Conservation (phyloP, 352 stramenopile genomes). For the Plasmopara muralis region DNA sequence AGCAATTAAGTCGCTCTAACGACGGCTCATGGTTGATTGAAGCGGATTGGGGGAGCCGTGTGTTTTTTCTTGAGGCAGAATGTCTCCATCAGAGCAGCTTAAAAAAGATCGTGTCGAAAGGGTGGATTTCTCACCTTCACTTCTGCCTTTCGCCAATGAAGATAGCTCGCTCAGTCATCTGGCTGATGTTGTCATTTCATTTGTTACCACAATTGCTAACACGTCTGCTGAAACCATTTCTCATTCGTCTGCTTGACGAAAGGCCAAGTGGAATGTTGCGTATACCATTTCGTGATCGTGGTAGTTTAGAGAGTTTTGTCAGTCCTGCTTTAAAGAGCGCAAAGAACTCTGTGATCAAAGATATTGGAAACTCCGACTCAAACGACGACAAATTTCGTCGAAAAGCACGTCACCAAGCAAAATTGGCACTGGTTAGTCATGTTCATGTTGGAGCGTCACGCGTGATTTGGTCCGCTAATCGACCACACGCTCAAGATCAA, state of each 20-base stretch:
- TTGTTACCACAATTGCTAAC: conserved; percentile 8
- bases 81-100: neutral
- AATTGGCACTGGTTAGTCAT: conserved; percentile 41
- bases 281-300: conserved; percentile 16
- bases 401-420: conserved; percentile 54
- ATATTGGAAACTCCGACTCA: conserved; percentile 9
- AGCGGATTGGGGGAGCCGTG: conserved; percentile 19
- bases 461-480: conserved; percentile 56
- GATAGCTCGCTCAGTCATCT: conserved; percentile 4
- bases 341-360: conserved; percentile 1
- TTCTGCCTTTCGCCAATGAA: conserved; percentile 8
- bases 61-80: conserved; percentile 26
- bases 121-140: conserved; percentile 3
- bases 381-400: conserved; percentile 50
- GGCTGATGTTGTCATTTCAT: conserved; percentile 17
- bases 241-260: conserved; percentile 2
- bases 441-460: conserved; percentile 31
- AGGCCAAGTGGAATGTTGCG: conserved; percentile 11
- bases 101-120: neutral
- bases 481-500: conserved; percentile 10
- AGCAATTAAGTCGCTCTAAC: conserved; percentile 4
- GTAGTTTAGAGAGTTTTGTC: conserved; percentile 31
- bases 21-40: conserved; percentile 18
- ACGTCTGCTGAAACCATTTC: conserved; percentile 1
- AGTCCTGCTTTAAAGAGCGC: conserved; percentile 10